Evolutionary conservation across 192 early-diverging fungal genomes (phyloP).

Genomic region (Umbelopsis sp.): DNA sequence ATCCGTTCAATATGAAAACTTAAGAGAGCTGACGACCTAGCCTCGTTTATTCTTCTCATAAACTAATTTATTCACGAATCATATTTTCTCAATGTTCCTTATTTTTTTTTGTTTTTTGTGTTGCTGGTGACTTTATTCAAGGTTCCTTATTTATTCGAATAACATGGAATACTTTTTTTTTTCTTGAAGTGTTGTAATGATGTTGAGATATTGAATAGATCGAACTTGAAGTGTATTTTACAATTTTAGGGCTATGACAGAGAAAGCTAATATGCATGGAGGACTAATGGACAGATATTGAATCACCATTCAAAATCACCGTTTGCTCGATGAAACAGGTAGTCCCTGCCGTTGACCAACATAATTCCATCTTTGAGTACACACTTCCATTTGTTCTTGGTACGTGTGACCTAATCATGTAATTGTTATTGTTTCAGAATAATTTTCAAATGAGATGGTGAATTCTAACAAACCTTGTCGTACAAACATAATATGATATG

Average conservation of each 20-base stretch:
- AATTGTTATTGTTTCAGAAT: not conserved
- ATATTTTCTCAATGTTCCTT: not conserved
- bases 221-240: not conserved
- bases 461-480: slow-evolving; percentile 54
- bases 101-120: too few species aligned
- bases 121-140: too few species aligned
- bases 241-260: not conserved
- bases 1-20: not conserved
- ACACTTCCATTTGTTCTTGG: slow-evolving; percentile 99
- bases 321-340: slow-evolving; percentile 91
- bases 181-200: not conserved
- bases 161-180: not conserved
- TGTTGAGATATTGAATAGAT: not conserved
- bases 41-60: not conserved
- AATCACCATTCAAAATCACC: slow-evolving; percentile 97
- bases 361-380: slow-evolving; percentile 96
- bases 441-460: not conserved
- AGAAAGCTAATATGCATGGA: not conserved
- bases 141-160: not conserved
- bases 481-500: slow-evolving; percentile 78
- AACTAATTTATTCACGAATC: not conserved
- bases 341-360: slow-evolving; percentile 93
- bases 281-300: not conserved
- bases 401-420: slow-evolving; percentile 69
- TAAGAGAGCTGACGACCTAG: not conserved